Base-by-base conservation (phyloP, 257 asterid species). In the Primulina huaijiensis region DNA sequence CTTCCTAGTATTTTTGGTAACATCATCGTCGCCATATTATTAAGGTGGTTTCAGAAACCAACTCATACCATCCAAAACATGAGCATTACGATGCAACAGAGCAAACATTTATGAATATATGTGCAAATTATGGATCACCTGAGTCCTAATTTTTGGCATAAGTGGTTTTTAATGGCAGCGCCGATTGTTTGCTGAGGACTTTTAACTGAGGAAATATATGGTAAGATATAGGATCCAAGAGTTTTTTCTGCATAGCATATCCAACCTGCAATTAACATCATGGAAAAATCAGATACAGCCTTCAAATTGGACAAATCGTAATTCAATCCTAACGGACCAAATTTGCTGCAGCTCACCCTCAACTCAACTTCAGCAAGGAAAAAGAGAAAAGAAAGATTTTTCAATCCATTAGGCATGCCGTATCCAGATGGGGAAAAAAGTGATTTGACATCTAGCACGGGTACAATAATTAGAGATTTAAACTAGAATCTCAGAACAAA, bases 161-260 rank as follows among this genome's bases (percentile, higher is more conserved):
- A 59, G 69, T 84, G 86, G 50, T 82, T 85, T 86, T 94, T 91
- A 68, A 94, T 76, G 71, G 85, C 82, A 67, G 93, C 85, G 77
- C 99, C 99, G 64, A 91, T 91, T 31, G 92, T 81, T 79, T 94
- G 99, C 69, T 94, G 99, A 61, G 99, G 99, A 72, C 98, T 94
- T 82, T 94, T 94, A 72, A 94, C 98, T 14, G 96, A 86, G 68
- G 99, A 94, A 68, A 94, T 89, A 82, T 91, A 83, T 53, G 99
- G 97, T 73, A 94, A 92, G 83, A 94, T 79, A 78, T 82, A 92
- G 23, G 98, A 86, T 61, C 97, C 97, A 62, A 94, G 96, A 71
- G 97, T 86, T 83, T 94, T 94, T 83, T 91, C 99, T 5, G 99
- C 99, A 79, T 94, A 94, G 79, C 99, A 94, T 81, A 94, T 85